phyloP scores from a whole-genome alignment of 2,329 filamentous ascomycete species.

The Calonectria henricotiae region DNA sequence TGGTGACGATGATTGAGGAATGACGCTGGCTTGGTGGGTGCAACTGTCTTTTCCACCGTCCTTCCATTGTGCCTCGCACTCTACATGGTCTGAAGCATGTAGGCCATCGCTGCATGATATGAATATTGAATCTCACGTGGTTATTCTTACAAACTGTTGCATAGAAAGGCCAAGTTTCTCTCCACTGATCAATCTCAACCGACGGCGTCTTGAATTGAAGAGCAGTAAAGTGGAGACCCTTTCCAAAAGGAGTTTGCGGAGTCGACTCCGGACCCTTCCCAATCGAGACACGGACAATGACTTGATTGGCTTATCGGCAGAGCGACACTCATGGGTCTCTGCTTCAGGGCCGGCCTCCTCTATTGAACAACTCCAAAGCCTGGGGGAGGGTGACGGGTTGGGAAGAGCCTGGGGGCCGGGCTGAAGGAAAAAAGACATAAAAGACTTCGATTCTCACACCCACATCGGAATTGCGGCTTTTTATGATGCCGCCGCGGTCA shows the following conservation, averaged over 20 bases:
- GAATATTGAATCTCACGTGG: background rate
- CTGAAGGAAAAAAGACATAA: background rate
- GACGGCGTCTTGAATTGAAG: background rate
- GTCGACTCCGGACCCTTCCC: conserved; percentile 46
- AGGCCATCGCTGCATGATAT: no score
- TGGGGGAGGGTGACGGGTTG: background rate
- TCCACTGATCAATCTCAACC: background rate
- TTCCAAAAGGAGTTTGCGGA: conserved; percentile 50
- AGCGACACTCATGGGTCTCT: background rate
- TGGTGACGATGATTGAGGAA: background rate
- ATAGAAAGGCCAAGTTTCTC: background rate
- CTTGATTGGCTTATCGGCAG: conserved; percentile 41
- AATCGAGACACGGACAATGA: conserved; percentile 27
- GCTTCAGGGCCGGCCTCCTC: background rate
- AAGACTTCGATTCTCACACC: background rate
- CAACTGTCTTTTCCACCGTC: no score
- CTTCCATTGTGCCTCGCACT: no score
- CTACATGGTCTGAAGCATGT: no score
- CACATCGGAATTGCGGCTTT: no score
- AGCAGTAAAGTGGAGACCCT: background rate
- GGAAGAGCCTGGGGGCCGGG: no score
- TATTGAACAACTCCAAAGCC: background rate
- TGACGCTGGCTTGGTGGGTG: background rate
- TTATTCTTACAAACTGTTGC: background rate
- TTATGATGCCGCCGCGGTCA: background rate